Percentiles rank a stretch among this genome's conserved stretches.
These are phyloP conservation scores for Orbilia ellipsospora DNA, from an alignment of 2,329 filamentous ascomycete species.

Conservation along the genomic window DNA sequence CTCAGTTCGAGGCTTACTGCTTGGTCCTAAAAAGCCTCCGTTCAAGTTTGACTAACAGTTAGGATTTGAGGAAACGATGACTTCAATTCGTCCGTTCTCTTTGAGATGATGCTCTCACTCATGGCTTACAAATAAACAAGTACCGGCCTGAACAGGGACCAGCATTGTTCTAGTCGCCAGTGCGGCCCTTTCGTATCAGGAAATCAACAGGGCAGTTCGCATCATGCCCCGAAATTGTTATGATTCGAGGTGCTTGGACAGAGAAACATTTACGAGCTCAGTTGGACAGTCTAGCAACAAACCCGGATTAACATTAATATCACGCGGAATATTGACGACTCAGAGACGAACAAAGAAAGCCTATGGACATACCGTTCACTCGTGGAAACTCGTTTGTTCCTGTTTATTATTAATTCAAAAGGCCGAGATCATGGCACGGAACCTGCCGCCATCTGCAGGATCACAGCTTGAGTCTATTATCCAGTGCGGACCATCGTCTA, in stretches of 20 bases:
- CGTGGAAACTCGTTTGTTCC: slow-evolving; percentile 8
- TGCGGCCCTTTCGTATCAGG: slow-evolving; percentile 34
- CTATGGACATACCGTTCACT: too few species aligned
- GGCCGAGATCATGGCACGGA: slow-evolving; percentile 13
- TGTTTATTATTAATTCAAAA: slow-evolving; percentile 36
- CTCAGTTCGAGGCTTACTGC: slow-evolving; percentile 26
- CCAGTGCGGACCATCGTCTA: too few species aligned
- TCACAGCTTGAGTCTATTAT: slow-evolving; percentile 6
- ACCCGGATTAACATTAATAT: neutral
- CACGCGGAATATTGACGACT: neutral
- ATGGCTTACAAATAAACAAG: slow-evolving; percentile 42
- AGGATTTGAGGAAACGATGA: slow-evolving; percentile 18
- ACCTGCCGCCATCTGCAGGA: slow-evolving; percentile 43
- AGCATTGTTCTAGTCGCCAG: slow-evolving; percentile 27
- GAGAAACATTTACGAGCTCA: neutral
- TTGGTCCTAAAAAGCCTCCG: neutral
- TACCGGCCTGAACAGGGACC: slow-evolving; percentile 39
- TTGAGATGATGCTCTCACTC: slow-evolving; percentile 6
- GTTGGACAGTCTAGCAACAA: slow-evolving; percentile 1
- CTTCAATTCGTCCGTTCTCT: slow-evolving; percentile 46
- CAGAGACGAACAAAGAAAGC: neutral
- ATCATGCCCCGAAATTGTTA: slow-evolving; percentile 17
- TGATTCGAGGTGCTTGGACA: neutral
- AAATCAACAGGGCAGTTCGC: slow-evolving; percentile 11
- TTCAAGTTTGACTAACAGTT: too few species aligned